These are phyloP conservation scores for Westerdykella ornata DNA, from an alignment of 2,329 filamentous ascomycete species.

Conservation along the genomic window DNA sequence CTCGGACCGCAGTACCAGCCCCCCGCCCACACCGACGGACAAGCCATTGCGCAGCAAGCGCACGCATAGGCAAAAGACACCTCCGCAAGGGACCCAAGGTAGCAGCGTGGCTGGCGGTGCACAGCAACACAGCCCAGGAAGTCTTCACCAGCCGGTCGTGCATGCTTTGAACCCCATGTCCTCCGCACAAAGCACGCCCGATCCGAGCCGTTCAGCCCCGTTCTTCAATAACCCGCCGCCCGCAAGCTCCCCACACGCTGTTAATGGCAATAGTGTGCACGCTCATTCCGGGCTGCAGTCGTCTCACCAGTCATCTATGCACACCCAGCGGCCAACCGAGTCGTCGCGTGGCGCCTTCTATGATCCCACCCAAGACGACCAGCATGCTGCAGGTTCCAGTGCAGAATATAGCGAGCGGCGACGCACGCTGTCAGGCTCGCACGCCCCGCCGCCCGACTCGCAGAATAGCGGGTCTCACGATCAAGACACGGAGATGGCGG, in stretches of 20 bases:
- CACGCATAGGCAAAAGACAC: constrained; percentile 50
- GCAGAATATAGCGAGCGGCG: constrained; percentile 16
- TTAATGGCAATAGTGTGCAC: constrained; percentile 22
- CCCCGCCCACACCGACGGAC: constrained; percentile 73
- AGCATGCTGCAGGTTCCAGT: constrained; percentile 17
- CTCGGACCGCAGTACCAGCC: constrained; percentile 70
- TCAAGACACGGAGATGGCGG: constrained; percentile 36
- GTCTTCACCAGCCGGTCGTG: constrained; percentile 14
- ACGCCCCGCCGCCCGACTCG: constrained; percentile 14
- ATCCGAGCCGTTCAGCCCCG: constrained; percentile 25
- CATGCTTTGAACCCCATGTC: constrained; percentile 27
- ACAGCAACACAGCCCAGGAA: constrained; percentile 13
- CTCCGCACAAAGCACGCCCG: constrained; percentile 36
- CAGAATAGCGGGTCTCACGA: constrained; percentile 29
- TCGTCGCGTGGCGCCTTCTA: constrained; percentile 22
- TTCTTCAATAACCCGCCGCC: constrained; percentile 28
- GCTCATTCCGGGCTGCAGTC: constrained; percentile 14
- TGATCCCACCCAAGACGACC: constrained; percentile 30
- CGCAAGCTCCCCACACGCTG: constrained; percentile 23
- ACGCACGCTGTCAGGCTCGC: constrained; percentile 26
- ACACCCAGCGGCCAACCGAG: constrained; percentile 13
- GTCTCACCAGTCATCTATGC: constrained; percentile 20
- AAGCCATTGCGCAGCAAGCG: constrained; percentile 71
- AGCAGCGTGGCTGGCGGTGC: constrained; percentile 7
- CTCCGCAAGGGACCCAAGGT: constrained; percentile 13